Evolutionary conservation across 495 filamentous ascomycete genomes (phyloP), one percentile per base, ranked within the genome.

Genomic region (Talaromyces liani): DNA sequence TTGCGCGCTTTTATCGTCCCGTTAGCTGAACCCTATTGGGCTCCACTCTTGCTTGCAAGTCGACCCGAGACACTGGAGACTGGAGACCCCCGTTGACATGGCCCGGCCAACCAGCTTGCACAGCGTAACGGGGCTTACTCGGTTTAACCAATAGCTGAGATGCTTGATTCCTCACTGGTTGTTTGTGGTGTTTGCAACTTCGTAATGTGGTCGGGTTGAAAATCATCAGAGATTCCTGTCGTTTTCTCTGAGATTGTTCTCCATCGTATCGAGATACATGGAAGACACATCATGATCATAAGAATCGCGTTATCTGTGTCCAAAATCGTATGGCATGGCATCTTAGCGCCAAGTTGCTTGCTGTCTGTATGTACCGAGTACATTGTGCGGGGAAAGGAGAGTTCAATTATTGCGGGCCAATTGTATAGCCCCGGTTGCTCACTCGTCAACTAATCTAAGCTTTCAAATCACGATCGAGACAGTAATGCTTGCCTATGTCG

Each of bases 351-450:
- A 56, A 56, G 36, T 16, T 39, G 36, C 36, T 16, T 56, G 53
- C 27, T 56, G 16, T n/a, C 53, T 56, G 27, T 56, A 14, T 14
- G 12, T 27, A 29, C 5, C 7, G 4, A 56, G 3, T 56, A 56
- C 53, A 56, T 27, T 56, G 53, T 56, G 53, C 53, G 53, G 53
- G 53, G 53, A 56, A 54, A 56, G 53, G 14, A 56, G 14, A 29
- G 14, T 56, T 16, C 24, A 12, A 12, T 12, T 22, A 16, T 2
- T 25, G 16, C 10, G 2, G 9, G 53, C 27, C 27, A n/a, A 56
- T 56, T 0, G n/a, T 16, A 56, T 22, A 20, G 24, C 24, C 18
- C 47, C 18, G 9, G 12, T 20, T 54, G 49, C 49, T 22, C n/a
- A 25, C 49, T 9, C 49, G 24, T 34, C 33, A 12, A 36, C 4